Conservation (phyloP, 1,284 basidiomycete genomes). For the Apiotrichum domesticum region DNA sequence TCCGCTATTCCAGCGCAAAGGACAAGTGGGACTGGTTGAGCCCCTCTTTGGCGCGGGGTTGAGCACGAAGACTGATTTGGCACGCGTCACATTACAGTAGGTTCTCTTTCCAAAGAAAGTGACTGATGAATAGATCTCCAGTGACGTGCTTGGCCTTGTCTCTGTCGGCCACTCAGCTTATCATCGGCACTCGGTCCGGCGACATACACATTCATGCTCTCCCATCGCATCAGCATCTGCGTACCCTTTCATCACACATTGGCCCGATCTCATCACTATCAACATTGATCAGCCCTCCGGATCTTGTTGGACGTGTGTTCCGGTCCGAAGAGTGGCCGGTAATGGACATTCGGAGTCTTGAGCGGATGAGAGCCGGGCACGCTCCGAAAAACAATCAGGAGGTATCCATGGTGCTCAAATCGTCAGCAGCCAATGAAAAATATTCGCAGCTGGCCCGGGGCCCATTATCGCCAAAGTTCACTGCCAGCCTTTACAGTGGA, state of each 20-base stretch:
- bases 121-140: conserved; percentile 43
- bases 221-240: conserved; percentile 79
- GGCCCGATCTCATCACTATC: conserved; percentile 68
- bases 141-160: conserved; percentile 71
- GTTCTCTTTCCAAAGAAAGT: not conserved
- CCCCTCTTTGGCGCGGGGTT: conserved; percentile 70
- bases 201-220: conserved; percentile 79
- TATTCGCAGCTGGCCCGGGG: not conserved
- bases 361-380: conserved; percentile 39
- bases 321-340: conserved; percentile 29
- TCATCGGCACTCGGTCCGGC: conserved; percentile 67
- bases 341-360: conserved; percentile 43
- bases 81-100: conserved; percentile 7
- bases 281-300: conserved; percentile 72
- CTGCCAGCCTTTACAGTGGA: too few species aligned
- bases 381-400: conserved; percentile 33
- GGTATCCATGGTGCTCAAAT: conserved; percentile 25
- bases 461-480: too few species aligned
- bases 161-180: conserved; percentile 61
- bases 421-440: not conserved
- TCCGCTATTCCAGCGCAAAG: conserved; percentile 65
- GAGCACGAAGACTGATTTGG: conserved; percentile 50
- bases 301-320: conserved; percentile 57
- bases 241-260: conserved; percentile 63
- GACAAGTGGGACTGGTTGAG: conserved; percentile 51